Conservation (phyloP, 345 rosid species). For the Camelina hispida region DNA sequence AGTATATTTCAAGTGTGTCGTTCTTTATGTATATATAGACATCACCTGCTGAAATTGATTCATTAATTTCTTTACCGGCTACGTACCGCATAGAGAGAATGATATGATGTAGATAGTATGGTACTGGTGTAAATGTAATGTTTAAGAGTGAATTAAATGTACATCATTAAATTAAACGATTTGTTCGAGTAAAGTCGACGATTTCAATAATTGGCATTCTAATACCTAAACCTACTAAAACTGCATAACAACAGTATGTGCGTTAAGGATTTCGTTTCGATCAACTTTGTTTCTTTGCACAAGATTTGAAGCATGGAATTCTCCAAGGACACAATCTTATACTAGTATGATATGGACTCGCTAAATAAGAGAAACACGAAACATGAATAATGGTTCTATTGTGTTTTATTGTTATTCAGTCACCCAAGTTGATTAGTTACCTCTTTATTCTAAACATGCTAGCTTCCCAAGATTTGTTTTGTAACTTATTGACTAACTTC, state of each 20-base stretch:
- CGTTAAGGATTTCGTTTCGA: slow-evolving; percentile 14
- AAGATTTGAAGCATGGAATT: slow-evolving; percentile 38
- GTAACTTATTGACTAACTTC: neutral
- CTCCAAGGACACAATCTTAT: neutral
- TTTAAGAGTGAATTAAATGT: neutral
- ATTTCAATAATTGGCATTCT: slow-evolving; percentile 21
- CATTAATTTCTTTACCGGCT: neutral
- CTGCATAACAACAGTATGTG: slow-evolving; percentile 14
- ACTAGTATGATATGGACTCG: slow-evolving; percentile 4
- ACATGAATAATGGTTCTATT: slow-evolving; percentile 19
- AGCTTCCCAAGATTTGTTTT: slow-evolving; percentile 20
- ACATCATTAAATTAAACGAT: slow-evolving; percentile 4
- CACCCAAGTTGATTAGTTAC: slow-evolving; percentile 27
- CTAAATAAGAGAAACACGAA: slow-evolving; percentile 26
- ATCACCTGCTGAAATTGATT: neutral
- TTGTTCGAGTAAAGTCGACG: slow-evolving; percentile 26
- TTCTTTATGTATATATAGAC: neutral
- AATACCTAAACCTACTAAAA: slow-evolving; percentile 24
- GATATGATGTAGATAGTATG: neutral
- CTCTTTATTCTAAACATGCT: slow-evolving; percentile 21
- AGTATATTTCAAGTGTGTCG: neutral
- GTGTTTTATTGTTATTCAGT: slow-evolving; percentile 22
- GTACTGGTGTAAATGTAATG: neutral
- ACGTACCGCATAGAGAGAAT: neutral
- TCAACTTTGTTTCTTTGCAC: slow-evolving; percentile 30